Evolutionary conservation across 2,329 filamentous ascomycete genomes (phyloP), one percentile per base, ranked within the genome.

Genomic region (Penicillium janthinellum): DNA sequence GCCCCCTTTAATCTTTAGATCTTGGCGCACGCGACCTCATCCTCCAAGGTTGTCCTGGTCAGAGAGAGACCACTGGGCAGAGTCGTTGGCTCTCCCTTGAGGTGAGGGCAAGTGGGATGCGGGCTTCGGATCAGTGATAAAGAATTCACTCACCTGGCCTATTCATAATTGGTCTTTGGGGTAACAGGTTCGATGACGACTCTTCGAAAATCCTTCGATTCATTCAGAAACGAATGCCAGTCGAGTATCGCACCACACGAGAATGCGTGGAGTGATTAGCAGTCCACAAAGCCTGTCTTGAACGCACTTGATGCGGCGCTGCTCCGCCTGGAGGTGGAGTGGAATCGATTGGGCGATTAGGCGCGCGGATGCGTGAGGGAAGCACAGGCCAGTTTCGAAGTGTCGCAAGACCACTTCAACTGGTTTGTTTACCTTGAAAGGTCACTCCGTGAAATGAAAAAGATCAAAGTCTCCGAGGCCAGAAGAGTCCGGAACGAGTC

Each of bases 91-190:
- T 55, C 47, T 50, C 54, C 49, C 55, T 59, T 37, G 48, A 45
- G 54, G 54, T 42, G 22, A 53, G 52, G 44, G 57, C 49, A 60
- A 56, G 38, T 47, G 39, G 55, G 49, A 49, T 22, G 48, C 54
- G 51, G 57, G 52, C 52, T 48, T 25, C 42, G 54, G 41, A 61
- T 56, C 65, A 60, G 61, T 67, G 65, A 65, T 66, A 67, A 68
- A 63, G 65, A 64, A 72, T 68, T 67, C 52, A 77, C 79, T 64
- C 70, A 82, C 79, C 80, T 81, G 77, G 77, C 70, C 77, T 75
- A 76, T 82, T 82, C 80, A 82, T 82, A 67, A 64, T 73, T 47
- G 50, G 31, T 14, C 22, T 47, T 57, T 35, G 22, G n/a, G 28
- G n/a, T 42, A 7, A 59, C 28, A 39, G 58, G 39, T 35, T 54